Conservation (phyloP, 805 yeast genomes). For the Wickerhamiella allomyrinae region DNA sequence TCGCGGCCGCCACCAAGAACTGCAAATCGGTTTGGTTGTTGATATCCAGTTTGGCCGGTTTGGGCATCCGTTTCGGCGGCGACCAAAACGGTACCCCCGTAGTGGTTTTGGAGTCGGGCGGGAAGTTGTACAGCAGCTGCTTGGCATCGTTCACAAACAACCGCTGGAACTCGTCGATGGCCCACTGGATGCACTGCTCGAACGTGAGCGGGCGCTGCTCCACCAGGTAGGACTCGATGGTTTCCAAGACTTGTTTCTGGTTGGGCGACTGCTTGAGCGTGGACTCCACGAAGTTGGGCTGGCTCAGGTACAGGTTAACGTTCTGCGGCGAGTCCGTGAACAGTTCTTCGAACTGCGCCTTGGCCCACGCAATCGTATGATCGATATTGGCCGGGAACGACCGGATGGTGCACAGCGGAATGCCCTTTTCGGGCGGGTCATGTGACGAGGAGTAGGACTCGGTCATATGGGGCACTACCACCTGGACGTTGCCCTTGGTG, state of each 20-base stretch:
- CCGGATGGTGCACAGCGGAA: slow-evolving; percentile 92
- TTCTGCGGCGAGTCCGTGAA: slow-evolving; percentile 86
- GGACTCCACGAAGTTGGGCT: slow-evolving; percentile 84
- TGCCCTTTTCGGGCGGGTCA: slow-evolving; percentile 97
- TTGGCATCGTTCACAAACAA: slow-evolving; percentile 74
- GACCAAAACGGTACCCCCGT: slow-evolving; percentile 94
- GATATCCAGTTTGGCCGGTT: slow-evolving; percentile 64
- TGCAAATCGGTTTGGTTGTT: slow-evolving; percentile 64
- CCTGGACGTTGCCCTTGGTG: slow-evolving; percentile 97
- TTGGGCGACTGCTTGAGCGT: slow-evolving; percentile 87
- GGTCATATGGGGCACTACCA: slow-evolving; percentile 81
- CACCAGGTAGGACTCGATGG: slow-evolving; percentile 55
- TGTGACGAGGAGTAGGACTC: slow-evolving; percentile 93
- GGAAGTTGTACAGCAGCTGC: slow-evolving; percentile 88
- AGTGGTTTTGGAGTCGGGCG: slow-evolving; percentile 81
- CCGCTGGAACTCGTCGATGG: slow-evolving; percentile 73
- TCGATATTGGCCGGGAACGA: slow-evolving; percentile 97
- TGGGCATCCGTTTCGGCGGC: slow-evolving; percentile 94
- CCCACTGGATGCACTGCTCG: slow-evolving; percentile 94
- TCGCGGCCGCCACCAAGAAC: slow-evolving; percentile 80
- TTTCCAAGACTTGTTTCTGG: slow-evolving; percentile 70
- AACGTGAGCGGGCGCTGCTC: slow-evolving; percentile 74
- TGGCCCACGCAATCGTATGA: slow-evolving; percentile 99
- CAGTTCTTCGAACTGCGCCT: slow-evolving; percentile 81
- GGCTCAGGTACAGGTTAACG: slow-evolving; percentile 78